phyloP scores from a whole-genome alignment of 306 rosid genomes.

The Chamaecrista fasciculata region DNA sequence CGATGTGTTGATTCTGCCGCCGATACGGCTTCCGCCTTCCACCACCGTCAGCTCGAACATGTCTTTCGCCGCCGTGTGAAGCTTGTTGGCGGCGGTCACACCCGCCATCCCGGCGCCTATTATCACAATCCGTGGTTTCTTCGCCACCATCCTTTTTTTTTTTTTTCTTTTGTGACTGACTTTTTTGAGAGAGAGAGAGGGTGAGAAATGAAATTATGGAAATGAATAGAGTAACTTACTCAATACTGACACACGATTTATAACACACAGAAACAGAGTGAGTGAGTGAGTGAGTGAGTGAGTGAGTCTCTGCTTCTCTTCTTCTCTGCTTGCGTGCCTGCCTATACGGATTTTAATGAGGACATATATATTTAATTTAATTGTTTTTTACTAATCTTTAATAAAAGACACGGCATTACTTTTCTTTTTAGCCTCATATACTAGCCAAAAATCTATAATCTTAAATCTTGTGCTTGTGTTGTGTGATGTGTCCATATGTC shows the following conservation, averaged over 20 bases:
- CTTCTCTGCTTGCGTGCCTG: not conserved
- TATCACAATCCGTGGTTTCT: conserved; percentile 78
- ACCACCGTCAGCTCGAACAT: conserved; percentile 75
- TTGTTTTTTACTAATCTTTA: conserved; percentile 25
- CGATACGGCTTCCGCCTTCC: conserved; percentile 85
- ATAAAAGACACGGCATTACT: conserved; percentile 62
- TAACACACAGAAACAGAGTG: conserved; percentile 16
- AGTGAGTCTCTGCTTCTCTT: too few relatives aligned
- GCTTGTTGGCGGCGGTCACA: conserved; percentile 86
- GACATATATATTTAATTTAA: too few relatives aligned
- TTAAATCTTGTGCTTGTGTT: not conserved
- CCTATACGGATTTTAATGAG: too few relatives aligned
- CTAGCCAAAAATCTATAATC: not conserved
- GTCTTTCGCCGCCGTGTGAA: conserved; percentile 51
- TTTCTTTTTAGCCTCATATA: conserved; percentile 34
- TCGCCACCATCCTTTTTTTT: conserved; percentile 85
- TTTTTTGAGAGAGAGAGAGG: too few relatives aligned
- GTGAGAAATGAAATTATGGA: too few relatives aligned
- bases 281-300: too few relatives aligned
- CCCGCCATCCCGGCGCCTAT: conserved; percentile 99
- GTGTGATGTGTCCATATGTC: not conserved
- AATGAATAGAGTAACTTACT: conserved; percentile 25
- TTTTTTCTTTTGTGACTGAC: too few relatives aligned
- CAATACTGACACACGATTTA: conserved; percentile 53
- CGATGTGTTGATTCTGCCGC: conserved; percentile 87